phyloP scores from a whole-genome alignment of 192 early-diverging fungal genomes.

The Backusella westeae region DNA sequence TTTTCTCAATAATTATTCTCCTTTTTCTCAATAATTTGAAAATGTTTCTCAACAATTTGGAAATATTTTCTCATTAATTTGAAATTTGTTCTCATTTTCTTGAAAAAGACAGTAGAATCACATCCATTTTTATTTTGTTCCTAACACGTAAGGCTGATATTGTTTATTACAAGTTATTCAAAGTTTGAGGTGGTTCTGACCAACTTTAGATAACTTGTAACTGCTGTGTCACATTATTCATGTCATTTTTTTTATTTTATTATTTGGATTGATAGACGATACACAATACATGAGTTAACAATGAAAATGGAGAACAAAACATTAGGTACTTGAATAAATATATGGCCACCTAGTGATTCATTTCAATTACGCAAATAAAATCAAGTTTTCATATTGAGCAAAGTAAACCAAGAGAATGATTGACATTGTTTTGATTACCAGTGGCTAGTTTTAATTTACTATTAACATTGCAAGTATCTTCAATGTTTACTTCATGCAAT shows the following conservation, averaged over 20 bases:
- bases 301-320: neutral
- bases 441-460: neutral
- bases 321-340: neutral
- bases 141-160: neutral
- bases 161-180: neutral
- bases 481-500: neutral
- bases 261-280: neutral
- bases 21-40: no score
- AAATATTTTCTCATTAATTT: no score
- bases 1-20: no score
- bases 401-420: neutral
- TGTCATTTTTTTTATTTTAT: neutral
- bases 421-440: neutral
- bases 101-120: neutral
- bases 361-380: neutral
- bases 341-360: neutral
- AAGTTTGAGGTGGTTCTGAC: neutral
- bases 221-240: neutral
- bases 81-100: no score
- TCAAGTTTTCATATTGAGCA: neutral
- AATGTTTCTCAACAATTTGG: no score
- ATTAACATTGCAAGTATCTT: neutral
- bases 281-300: neutral
- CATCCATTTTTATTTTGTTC: neutral
- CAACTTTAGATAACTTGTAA: neutral